phyloP scores from a whole-genome alignment of 78 protist species.

The Dictyostelium intermedium region DNA sequence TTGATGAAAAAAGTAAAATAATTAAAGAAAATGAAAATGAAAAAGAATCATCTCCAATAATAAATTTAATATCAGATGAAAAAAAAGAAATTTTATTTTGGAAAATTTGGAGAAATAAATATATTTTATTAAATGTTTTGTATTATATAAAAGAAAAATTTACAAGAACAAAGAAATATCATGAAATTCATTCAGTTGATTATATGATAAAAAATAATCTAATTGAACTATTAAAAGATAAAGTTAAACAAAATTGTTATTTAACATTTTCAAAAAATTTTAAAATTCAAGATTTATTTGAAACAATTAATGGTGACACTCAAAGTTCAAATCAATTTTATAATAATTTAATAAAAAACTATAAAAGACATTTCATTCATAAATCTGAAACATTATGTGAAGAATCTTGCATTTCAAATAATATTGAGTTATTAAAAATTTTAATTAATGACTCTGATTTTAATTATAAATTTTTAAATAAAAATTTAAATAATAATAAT shows the following conservation, averaged over 20 bases:
- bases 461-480: not conserved
- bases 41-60: not conserved
- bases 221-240: not conserved
- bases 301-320: not conserved
- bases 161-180: not conserved
- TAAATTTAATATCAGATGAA: not conserved
- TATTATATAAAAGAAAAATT: not conserved
- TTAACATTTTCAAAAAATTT: not conserved
- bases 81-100: not conserved
- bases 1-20: too few relatives aligned
- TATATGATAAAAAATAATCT: not conserved
- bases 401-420: not conserved
- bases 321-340: not conserved
- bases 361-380: not conserved
- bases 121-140: not conserved
- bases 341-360: not conserved
- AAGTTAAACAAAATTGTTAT: not conserved
- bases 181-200: not conserved
- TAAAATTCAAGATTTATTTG: not conserved
- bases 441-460: not conserved
- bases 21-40: too few relatives aligned
- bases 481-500: too few relatives aligned
- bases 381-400: not conserved
- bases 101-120: not conserved
- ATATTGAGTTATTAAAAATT: not conserved